Evolutionary conservation across 176 grass and related monocot genomes (phyloP), one percentile per base, ranked within the genome.

Genomic region (Aegilops tauschii): DNA sequence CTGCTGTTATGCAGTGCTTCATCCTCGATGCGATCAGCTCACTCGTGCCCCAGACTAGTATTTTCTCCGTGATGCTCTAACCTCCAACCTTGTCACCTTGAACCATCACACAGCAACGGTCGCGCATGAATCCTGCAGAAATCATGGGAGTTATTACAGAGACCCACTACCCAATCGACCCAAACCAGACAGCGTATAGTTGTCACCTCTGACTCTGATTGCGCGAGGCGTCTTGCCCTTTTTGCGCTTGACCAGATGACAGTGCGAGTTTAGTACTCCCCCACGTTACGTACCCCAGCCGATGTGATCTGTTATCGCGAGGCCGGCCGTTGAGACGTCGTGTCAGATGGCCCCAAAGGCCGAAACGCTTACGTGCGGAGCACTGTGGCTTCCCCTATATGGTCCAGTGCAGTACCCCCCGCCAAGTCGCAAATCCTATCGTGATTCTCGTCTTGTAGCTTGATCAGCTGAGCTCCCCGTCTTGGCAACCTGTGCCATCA

Each of bases 361-460:
- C 4, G 10, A 12, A 3, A 3, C 36, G 69, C 68, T 80, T 89
- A 61, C 82, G 82, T 89, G 88, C 56, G 77, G 83, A 81, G 58
- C 88, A 81, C 82, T 37, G 31, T 17, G 31, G 6, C 29, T 11
- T 28, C 8, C 44, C 20, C 70, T 63, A 13, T 32, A 79, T 14
- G 40, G 61, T 75, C 36, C 8, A 68, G 74, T 90, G n/a, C 36
- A 31, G 18, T 52, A 13, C 49, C 16, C 16, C 50, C 69, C 4
- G 69, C 18, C 35, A 40, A 40, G 69, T 30, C 71, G 8, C 37
- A 27, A 82, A 79, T 82, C 65, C 6, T 58, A 44, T 44, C 42
- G 10, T 3, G 42, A 44, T 44, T 45, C 2, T 32, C 37, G 84
- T 79, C 65, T 32, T 79, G 34, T 90, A 65, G 31, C 80, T 4